Conservation (phyloP, 2,329 filamentous ascomycete genomes). For the Zasmidium citrigriseum region DNA sequence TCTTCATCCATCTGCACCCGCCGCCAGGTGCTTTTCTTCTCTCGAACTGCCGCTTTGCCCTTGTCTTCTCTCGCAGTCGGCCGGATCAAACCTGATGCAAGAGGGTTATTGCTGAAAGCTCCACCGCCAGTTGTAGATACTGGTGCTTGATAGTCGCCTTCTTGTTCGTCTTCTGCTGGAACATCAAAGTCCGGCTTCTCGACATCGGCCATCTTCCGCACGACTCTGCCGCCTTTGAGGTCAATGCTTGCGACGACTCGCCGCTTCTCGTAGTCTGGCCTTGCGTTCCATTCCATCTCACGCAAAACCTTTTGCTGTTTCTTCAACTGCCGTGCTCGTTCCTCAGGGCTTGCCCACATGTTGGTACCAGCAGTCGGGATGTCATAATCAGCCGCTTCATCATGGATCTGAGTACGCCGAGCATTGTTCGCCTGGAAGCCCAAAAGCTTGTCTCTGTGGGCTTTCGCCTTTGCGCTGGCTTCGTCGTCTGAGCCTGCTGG, state of each 20-base stretch:
- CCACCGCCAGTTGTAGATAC: conserved; percentile 46
- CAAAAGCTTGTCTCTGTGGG: conserved; percentile 79
- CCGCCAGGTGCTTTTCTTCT: conserved; percentile 47
- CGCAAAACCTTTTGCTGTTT: conserved; percentile 79
- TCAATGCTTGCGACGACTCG: conserved; percentile 84
- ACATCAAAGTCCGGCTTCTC: conserved; percentile 56
- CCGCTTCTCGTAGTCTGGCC: conserved; percentile 86
- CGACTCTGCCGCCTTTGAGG: conserved; percentile 73
- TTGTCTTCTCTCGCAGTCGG: conserved; percentile 58
- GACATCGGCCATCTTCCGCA: conserved; percentile 66
- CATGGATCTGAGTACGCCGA: conserved; percentile 77
- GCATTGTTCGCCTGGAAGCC: conserved; percentile 85
- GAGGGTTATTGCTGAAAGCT: conserved; percentile 68
- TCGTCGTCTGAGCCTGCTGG: conserved; percentile 42
- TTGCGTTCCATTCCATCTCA: conserved; percentile 83
- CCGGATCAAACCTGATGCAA: conserved; percentile 65
- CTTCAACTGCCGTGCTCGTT: conserved; percentile 80
- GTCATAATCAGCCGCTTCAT: conserved; percentile 78
- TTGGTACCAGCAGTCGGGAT: conserved; percentile 62
- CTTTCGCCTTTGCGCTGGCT: conserved; percentile 68
- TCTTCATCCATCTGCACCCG: conserved; percentile 57
- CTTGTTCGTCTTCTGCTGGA: conserved; percentile 45
- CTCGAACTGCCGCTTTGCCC: conserved; percentile 41
- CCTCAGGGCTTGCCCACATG: conserved; percentile 82
- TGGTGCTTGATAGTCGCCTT: conserved; percentile 25